A percentile compares a stretch with the other conserved stretches of the same genome.
Evolutionary conservation across 2,329 filamentous ascomycete genomes (phyloP).

Genomic region (Cryphonectria naterciae): DNA sequence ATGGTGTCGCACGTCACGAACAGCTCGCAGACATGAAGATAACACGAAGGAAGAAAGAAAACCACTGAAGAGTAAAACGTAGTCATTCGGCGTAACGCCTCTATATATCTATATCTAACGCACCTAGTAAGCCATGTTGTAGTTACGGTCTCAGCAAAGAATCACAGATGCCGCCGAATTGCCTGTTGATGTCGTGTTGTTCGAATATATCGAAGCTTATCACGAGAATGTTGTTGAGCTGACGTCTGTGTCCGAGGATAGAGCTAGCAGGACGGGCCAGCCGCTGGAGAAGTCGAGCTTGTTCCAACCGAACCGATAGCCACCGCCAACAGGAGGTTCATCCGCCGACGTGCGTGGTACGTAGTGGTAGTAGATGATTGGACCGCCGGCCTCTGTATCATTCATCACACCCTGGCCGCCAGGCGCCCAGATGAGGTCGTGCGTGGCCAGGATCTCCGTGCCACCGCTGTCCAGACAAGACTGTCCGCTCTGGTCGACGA

Average conservation of each 20-base stretch:
- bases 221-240: background rate
- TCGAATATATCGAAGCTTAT: background rate
- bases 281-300: background rate
- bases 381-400: constrained; percentile 49
- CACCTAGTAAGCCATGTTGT: background rate
- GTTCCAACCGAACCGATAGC: background rate
- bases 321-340: background rate
- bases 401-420: constrained; percentile 64
- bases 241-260: background rate
- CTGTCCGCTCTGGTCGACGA: constrained; percentile 58
- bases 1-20: background rate
- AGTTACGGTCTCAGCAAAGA: no score
- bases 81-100: background rate
- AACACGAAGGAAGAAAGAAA: background rate
- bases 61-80: background rate
- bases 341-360: constrained; percentile 23
- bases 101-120: background rate
- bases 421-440: constrained; percentile 63
- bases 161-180: background rate
- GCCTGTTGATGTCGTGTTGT: background rate
- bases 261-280: background rate
- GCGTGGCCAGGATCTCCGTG: constrained; percentile 59
- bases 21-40: background rate
- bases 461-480: constrained; percentile 59
- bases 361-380: constrained; percentile 67